A percentile compares a stretch with the other conserved stretches of the same genome.
These are phyloP conservation scores for Shiraia sp. DNA, from an alignment of 2,329 filamentous ascomycete genomes.

Conservation along the genomic window DNA sequence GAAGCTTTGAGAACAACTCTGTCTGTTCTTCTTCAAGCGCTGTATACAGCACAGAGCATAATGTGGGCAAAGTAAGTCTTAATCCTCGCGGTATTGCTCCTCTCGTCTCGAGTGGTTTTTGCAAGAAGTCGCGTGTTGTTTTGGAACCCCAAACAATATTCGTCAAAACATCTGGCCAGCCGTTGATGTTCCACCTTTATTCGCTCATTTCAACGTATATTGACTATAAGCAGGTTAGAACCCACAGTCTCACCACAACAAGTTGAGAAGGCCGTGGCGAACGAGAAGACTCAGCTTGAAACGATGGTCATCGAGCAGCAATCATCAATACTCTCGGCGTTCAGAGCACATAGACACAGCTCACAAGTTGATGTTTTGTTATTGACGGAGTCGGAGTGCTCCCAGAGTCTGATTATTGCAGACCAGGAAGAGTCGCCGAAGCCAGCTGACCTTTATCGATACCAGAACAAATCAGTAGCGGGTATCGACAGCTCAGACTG, in stretches of 20 bases:
- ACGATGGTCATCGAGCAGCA: conserved; percentile 46
- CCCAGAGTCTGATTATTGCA: conserved; percentile 24
- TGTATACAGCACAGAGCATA: conserved; percentile 44
- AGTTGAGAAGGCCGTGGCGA: conserved; percentile 36
- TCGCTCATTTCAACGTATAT: neutral
- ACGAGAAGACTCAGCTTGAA: conserved; percentile 44
- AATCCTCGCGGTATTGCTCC: neutral
- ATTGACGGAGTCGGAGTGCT: conserved; percentile 37
- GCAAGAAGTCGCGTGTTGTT: too few species aligned
- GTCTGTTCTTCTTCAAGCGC: conserved; percentile 43
- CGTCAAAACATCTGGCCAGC: neutral
- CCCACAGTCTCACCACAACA: conserved; percentile 39
- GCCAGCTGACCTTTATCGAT: conserved; percentile 30
- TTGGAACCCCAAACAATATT: too few species aligned
- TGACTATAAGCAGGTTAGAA: conserved; percentile 23
- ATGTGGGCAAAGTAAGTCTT: conserved; percentile 43
- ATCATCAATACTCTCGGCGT: conserved; percentile 35
- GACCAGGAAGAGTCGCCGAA: conserved; percentile 13
- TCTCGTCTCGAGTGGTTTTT: neutral
- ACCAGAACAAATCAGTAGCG: conserved; percentile 32
- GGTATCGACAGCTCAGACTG: conserved; percentile 26
- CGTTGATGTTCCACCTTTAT: neutral
- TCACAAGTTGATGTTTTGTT: conserved; percentile 18
- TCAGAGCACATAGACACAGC: conserved; percentile 19
- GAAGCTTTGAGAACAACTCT: conserved; percentile 41